A percentile compares a stretch with the other conserved stretches of the same genome.
Conservation (phyloP, 257 asterid species). For the Orobanche coerulescens region DNA sequence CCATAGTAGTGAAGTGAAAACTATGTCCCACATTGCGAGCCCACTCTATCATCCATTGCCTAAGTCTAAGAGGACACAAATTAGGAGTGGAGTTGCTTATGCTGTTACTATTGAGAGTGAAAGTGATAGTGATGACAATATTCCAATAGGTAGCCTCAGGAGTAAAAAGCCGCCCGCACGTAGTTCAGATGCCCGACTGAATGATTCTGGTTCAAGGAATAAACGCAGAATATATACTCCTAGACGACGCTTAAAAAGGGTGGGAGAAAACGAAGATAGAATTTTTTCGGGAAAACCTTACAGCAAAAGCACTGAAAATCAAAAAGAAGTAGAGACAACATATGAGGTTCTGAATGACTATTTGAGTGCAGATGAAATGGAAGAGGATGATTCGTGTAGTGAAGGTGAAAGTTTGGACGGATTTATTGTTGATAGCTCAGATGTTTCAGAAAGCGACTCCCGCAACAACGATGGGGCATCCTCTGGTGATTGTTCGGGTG, state of each 20-base stretch:
- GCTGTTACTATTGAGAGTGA: slow-evolving; percentile 44
- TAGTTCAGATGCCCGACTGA: not conserved
- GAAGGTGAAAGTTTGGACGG: slow-evolving; percentile 49
- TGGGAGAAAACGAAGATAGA: slow-evolving; percentile 20
- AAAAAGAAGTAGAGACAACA: slow-evolving; percentile 1
- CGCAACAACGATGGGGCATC: slow-evolving; percentile 21
- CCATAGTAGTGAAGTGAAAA: slow-evolving; percentile 25
- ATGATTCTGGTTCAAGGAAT: slow-evolving; percentile 22
- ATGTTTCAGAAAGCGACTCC: slow-evolving; percentile 29
- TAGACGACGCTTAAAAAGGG: slow-evolving; percentile 31
- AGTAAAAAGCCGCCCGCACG: slow-evolving; percentile 5
- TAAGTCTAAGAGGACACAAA: slow-evolving; percentile 25
- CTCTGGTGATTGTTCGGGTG: slow-evolving; percentile 22
- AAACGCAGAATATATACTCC: slow-evolving; percentile 18
- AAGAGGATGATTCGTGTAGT: slow-evolving; percentile 33
- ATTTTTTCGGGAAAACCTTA: not conserved
- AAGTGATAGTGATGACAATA: slow-evolving; percentile 35
- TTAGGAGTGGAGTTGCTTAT: slow-evolving; percentile 31
- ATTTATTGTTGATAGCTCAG: slow-evolving; percentile 42
- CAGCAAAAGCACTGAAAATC: slow-evolving; percentile 19
- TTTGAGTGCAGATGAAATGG: slow-evolving; percentile 28
- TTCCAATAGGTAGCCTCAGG: slow-evolving; percentile 33
- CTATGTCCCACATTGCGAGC: slow-evolving; percentile 6
- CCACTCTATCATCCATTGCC: slow-evolving; percentile 12
- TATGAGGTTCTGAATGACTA: slow-evolving; percentile 6